phyloP scores from a whole-genome alignment of 768 basidiomycete genomes.

The Agaricus subrufescens region DNA sequence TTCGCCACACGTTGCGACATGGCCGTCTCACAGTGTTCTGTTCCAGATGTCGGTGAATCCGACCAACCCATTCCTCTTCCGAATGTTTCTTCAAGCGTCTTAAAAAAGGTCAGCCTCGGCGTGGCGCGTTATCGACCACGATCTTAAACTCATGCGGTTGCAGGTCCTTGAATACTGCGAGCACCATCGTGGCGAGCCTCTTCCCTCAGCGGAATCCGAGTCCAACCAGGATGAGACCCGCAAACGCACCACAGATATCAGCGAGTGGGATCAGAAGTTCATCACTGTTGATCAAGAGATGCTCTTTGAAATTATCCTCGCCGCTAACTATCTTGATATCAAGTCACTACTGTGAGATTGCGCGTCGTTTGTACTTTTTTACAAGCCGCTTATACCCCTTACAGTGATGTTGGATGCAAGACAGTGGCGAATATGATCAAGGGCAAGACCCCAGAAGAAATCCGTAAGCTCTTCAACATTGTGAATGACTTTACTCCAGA shows the following conservation, averaged over 20 bases:
- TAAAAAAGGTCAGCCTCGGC: conserved; percentile 76
- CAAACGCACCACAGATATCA: conserved; percentile 97
- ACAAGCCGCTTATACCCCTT: background rate
- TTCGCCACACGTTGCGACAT: conserved; percentile 8
- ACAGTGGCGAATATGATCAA: conserved; percentile 99
- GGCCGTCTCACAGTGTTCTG: conserved; percentile 5
- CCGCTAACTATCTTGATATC: conserved; percentile 99
- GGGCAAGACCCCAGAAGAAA: conserved; percentile 99
- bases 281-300: conserved; percentile 99
- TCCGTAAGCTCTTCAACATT: conserved; percentile 97
- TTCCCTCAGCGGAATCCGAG: conserved; percentile 80
- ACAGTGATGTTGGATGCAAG: conserved; percentile 95
- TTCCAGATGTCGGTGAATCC: conserved; percentile 85
- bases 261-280: conserved; percentile 99
- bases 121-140: conserved; percentile 8
- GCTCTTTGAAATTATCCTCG: conserved; percentile 99
- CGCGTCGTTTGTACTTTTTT: background rate
- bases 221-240: conserved; percentile 88
- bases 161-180: conserved; percentile 99
- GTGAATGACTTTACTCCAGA: conserved; percentile 98
- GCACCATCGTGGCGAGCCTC: conserved; percentile 96
- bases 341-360: conserved; percentile 89
- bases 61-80: conserved; percentile 94
- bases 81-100: conserved; percentile 87
- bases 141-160: conserved; percentile 9